phyloP scores from a whole-genome alignment of 768 basidiomycete species.

The Phylloporus arenicola region DNA sequence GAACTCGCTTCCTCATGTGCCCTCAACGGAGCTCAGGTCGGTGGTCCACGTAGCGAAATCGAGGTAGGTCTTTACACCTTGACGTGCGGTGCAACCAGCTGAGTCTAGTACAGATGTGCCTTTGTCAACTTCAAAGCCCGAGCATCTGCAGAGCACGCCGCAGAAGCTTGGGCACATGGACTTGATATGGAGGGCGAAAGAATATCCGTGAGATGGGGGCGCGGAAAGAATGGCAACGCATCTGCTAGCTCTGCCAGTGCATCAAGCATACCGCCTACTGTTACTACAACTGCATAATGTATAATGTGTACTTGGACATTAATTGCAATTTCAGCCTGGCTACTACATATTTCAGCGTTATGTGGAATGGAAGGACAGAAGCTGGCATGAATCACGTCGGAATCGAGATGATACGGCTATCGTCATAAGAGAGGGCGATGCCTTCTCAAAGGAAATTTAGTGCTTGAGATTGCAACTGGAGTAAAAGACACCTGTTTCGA shows the following conservation, averaged over 20 bases:
- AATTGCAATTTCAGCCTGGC: not conserved
- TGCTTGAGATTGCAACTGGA: not conserved
- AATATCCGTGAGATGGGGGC: conserved; percentile 82
- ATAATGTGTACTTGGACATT: not conserved
- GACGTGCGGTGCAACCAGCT: not conserved
- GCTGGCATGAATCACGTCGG: conserved; percentile 42
- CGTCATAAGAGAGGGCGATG: conserved; percentile 18
- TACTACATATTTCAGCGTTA: not conserved
- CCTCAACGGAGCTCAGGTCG: conserved; percentile 68
- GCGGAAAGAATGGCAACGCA: conserved; percentile 51
- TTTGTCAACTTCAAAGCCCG: conserved; percentile 92
- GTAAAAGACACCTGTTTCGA: not conserved
- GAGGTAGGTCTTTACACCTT: conserved; percentile 38
- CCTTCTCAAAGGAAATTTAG: not conserved
- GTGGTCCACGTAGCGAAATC: conserved; percentile 83
- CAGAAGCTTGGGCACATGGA: conserved; percentile 86
- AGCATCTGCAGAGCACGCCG: conserved; percentile 77
- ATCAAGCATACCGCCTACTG: conserved; percentile 4
- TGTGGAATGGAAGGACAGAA: conserved; percentile 30
- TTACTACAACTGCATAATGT: conserved; percentile 12
- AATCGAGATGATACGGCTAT: conserved; percentile 46
- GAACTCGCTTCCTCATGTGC: conserved; percentile 57
- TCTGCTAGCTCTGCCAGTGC: conserved; percentile 8
- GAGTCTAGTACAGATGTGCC: conserved; percentile 60
- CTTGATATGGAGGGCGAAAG: conserved; percentile 78